These are phyloP conservation scores for Diaporthe sp. DNA, from an alignment of 2,329 filamentous ascomycete species.

Conservation along the genomic window DNA sequence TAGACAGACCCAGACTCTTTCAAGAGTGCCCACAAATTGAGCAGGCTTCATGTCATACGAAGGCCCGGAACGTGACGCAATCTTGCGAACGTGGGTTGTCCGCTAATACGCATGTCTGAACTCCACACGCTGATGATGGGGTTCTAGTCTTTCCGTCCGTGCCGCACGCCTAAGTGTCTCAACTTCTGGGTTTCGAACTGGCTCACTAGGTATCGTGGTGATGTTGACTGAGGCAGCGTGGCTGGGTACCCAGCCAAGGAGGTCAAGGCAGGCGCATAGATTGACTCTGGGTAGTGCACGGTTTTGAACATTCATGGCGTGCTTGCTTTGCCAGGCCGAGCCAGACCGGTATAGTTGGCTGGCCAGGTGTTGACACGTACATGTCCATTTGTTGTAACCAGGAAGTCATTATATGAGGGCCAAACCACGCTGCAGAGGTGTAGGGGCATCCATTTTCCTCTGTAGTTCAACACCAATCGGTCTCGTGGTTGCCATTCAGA, in stretches of 20 bases:
- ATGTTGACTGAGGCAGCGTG: background rate
- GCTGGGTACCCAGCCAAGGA: background rate
- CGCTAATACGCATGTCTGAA: too few relatives aligned
- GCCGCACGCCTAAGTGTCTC: background rate
- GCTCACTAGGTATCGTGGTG: background rate
- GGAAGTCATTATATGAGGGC: too few relatives aligned
- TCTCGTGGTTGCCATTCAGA: background rate
- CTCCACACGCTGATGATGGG: too few relatives aligned
- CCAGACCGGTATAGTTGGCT: too few relatives aligned
- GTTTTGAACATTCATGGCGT: background rate
- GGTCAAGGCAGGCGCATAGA: too few relatives aligned
- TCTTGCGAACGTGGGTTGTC: background rate
- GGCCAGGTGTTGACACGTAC: background rate
- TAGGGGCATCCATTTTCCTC: too few relatives aligned
- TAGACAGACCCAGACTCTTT: conserved; percentile 6
- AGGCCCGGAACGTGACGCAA: background rate
- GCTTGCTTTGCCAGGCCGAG: background rate
- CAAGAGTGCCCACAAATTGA: background rate
- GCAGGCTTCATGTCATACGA: background rate
- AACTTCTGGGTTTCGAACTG: background rate
- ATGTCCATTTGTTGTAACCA: too few relatives aligned
- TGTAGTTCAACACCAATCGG: background rate
- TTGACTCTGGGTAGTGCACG: background rate
- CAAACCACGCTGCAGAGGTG: too few relatives aligned
- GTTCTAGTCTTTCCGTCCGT: too few relatives aligned